Evolutionary conservation across 257 asterid species (phyloP).

Genomic region (Leonotis leonurus): DNA sequence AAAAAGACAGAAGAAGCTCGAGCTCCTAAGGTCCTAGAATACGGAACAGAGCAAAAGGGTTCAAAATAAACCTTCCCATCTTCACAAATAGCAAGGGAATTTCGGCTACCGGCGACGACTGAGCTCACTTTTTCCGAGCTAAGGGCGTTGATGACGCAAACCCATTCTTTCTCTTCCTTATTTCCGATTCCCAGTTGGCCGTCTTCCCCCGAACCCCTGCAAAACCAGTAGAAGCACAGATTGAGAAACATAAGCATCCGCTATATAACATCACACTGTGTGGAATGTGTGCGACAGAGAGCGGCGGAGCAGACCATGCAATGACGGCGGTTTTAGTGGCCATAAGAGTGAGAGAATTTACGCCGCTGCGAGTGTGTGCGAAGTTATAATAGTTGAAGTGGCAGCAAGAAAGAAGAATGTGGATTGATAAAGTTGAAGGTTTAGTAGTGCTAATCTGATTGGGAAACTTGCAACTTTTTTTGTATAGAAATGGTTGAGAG

Average conservation of each 20-base stretch:
- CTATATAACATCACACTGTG: not conserved
- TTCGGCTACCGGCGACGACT: constrained; percentile 94
- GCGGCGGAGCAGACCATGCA: constrained; percentile 54
- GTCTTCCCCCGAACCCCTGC: constrained; percentile 99
- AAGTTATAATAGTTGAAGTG: not conserved
- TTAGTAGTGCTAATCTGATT: constrained; percentile 13
- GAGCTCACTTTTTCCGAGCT: constrained; percentile 45
- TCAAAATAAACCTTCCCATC: constrained; percentile 67
- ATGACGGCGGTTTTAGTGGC: constrained; percentile 60
- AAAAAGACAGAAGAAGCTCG: not conserved
- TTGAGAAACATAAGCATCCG: constrained; percentile 1
- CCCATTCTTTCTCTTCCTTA: constrained; percentile 83
- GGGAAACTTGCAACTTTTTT: not conserved
- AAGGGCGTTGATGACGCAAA: constrained; percentile 57
- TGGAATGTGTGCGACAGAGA: not conserved
- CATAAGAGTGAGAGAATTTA: constrained; percentile 26
- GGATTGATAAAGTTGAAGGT: not conserved
- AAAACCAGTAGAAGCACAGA: constrained; percentile 4
- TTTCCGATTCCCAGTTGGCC: constrained; percentile 90
- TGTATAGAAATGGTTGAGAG: not conserved
- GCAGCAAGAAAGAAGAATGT: not conserved
- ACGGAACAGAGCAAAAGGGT: not conserved
- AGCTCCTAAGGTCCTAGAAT: not conserved
- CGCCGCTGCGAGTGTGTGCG: constrained; percentile 6
- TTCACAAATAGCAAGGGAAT: constrained; percentile 87